Conservation (phyloP, 192 early-diverging fungal genomes). For the Coemansia sp. region DNA sequence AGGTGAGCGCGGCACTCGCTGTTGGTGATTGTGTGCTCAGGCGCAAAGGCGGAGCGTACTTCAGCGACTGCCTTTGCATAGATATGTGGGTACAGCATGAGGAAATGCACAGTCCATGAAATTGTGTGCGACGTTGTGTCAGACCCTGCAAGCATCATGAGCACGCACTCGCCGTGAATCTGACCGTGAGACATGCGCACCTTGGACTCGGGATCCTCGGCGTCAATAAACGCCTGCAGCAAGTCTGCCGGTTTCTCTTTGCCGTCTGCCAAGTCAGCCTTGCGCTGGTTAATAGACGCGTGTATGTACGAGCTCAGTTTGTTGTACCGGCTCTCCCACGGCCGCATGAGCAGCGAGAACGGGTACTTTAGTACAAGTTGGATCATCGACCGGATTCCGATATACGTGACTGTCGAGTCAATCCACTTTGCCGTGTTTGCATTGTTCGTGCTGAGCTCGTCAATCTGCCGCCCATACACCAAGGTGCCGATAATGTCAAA, state of each 20-base stretch:
- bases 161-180: slow-evolving; percentile 44
- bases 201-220: slow-evolving; percentile 47
- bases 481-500: slow-evolving; percentile 49
- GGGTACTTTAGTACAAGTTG: slow-evolving; percentile 31
- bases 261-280: slow-evolving; percentile 7
- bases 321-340: slow-evolving; percentile 33
- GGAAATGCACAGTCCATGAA: slow-evolving; percentile 36
- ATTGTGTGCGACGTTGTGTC: slow-evolving; percentile 40
- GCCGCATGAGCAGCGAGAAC: slow-evolving; percentile 21
- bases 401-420: slow-evolving; percentile 32
- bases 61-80: slow-evolving; percentile 23
- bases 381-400: slow-evolving; percentile 40
- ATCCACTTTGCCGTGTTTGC: slow-evolving; percentile 34
- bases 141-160: slow-evolving; percentile 44
- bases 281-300: slow-evolving; percentile 25
- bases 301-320: slow-evolving; percentile 33
- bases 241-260: slow-evolving; percentile 31
- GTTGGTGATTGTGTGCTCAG: slow-evolving; percentile 21
- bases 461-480: slow-evolving; percentile 38
- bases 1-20: slow-evolving; percentile 25
- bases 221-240: slow-evolving; percentile 53
- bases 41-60: slow-evolving; percentile 18
- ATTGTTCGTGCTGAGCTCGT: slow-evolving; percentile 28
- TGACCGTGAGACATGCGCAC: slow-evolving; percentile 41
- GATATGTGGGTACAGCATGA: slow-evolving; percentile 33